A percentile compares a stretch with the other conserved stretches of the same genome.
phyloP scores from a whole-genome alignment of 306 rosid species.

The Pyrus communis region DNA sequence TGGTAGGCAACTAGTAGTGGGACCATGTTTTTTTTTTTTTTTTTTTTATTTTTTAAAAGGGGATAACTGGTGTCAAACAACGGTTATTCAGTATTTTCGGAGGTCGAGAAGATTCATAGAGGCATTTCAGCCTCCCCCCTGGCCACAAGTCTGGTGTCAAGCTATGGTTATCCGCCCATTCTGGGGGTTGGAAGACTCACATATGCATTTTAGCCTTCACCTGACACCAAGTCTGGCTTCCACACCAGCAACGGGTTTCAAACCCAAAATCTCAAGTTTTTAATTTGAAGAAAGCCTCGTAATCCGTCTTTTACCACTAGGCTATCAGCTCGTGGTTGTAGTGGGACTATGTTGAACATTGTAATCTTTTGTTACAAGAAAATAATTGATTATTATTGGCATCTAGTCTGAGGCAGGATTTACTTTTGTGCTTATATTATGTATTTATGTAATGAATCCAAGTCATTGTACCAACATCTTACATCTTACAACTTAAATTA shows the following conservation, averaged over 20 bases:
- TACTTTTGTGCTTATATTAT: neutral
- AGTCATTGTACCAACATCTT: too few relatives aligned
- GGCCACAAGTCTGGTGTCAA: too few relatives aligned
- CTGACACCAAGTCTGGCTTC: rapidly evolving
- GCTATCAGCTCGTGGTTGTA: too few relatives aligned
- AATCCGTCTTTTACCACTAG: rapidly evolving
- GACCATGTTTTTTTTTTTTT: neutral
- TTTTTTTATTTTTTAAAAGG: too few relatives aligned
- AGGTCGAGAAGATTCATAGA: rapidly evolving
- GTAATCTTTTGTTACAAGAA: neutral
- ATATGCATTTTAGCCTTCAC: too few relatives aligned
- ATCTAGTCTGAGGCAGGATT: too few relatives aligned
- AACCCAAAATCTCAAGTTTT: too few relatives aligned
- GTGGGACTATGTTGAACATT: neutral
- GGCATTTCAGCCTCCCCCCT: rapidly evolving
- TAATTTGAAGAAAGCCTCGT: too few relatives aligned
- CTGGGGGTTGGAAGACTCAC: too few relatives aligned
- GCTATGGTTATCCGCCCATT: too few relatives aligned
- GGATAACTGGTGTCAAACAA: too few relatives aligned
- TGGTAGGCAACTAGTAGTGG: neutral
- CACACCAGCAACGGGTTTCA: rapidly evolving
- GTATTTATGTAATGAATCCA: neutral
- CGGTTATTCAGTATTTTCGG: rapidly evolving
- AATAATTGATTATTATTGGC: neutral
- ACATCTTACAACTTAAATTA: too few relatives aligned